Base-by-base conservation (phyloP, 495 filamentous ascomycete species). In the Penicillium samsonianum region DNA sequence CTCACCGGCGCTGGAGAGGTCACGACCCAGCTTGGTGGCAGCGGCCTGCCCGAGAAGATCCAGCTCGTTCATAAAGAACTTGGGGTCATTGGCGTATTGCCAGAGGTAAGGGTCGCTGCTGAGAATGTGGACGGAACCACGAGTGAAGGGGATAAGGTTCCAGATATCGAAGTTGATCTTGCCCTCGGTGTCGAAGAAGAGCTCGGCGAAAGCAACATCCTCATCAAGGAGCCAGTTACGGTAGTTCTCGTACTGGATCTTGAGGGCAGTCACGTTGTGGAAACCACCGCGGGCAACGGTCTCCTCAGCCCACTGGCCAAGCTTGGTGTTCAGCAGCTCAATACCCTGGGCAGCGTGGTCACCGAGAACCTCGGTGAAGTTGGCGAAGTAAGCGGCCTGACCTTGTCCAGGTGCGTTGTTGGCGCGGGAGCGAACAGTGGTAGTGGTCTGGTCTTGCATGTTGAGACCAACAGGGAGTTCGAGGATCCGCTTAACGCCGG, bases 381-480 rank as follows among this genome's bases (percentile, higher is more conserved):
- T 68, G 40, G 65, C 65, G 26, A 70, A 70, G 51, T 62, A 70
- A 19, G 45, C 63, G 20, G 63, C 67, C 37, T 70, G 65, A 12
- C 67, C 67, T 35, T 70, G 67, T 6, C 65, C 61, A 60, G 26
- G 28, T 17, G 2, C 48, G 1, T 0, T 53, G 28, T 30, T 60
- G 48, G 51, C 42, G 4, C 58, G 30, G 5, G 65, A 58, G 22
- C 25, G 37, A 16, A 68, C 62, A 28, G 60, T 59, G 3, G 65
- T 67, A 11, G 65, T 64, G 8, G 73, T 62, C 47, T 79, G 78
- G 48, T 81, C 76, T 47, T 74, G 73, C 50, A 79, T 65, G 52
- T 80, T 79, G 45, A 73, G 61, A 7, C 78, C 78, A 14, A 80
- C 78, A 2, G 81, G 81, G 10, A 84, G 65, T 3, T 82, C 82